Base-by-base conservation (phyloP, 2,329 filamentous ascomycete genomes). In the Xylariales sp. region DNA sequence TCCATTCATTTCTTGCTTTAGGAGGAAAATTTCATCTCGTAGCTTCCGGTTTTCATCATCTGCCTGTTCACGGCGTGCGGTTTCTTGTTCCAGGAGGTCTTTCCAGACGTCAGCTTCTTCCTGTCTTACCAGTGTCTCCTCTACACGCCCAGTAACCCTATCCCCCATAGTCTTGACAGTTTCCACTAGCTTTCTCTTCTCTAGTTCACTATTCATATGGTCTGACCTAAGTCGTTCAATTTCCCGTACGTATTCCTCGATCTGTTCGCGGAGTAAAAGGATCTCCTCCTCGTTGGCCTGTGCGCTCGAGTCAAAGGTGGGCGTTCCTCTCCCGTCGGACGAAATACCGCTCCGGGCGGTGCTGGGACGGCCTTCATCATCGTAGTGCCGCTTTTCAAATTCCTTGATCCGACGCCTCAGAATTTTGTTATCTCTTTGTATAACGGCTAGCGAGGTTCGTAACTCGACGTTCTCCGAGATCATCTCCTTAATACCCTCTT, bases 401-500 rank as follows among this genome's bases (percentile, higher is more conserved):
- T 97, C 94, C 75, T 94, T 93, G 65, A 97, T 86, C 72, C 92
- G 90, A 69, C 91, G 90, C 28, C 93, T 90, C 64, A 98, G 80
- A 23, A 90, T 85, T 78, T 97, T 96, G 77, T 93, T 96, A 75
- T 99, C 96, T 71, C 97, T 93, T 79, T 97, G 93, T 65, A 96
- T 86, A 43, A 96, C 93, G 3, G 95, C 90, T 52, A 97, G 88
- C 68, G 93, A 93, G 0, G 95, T 97, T 80, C 97, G 96, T 56
- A 98, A 86, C 78, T 97, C 94, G 4, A 98, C 95, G 75, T 97
- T 99, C 80, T 97, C 95, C 52, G 93, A 94, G 74, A 98, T 97
- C 91, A 97, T 97, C 78, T 97, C 95, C 81, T 97, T 97, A 78
- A 99, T 91, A 71, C 94, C 94, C 81, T 98, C 95, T 78, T 98